Conservation (phyloP, 176 grass and related monocot species). For the Phoenix dactylifera region DNA sequence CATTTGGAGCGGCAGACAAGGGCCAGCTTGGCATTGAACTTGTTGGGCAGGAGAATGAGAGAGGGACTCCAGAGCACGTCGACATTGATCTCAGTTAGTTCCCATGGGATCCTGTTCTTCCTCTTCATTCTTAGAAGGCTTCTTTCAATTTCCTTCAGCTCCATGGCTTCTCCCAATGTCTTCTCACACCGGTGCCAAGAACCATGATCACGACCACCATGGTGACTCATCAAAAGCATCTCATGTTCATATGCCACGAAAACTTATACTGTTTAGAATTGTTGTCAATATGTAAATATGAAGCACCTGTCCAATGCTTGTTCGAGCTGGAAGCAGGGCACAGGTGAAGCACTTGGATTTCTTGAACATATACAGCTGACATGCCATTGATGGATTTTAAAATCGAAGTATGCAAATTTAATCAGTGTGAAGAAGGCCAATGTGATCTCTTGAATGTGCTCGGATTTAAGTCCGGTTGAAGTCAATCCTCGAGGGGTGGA, state of each 20-base stretch:
- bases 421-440: background rate
- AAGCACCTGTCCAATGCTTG: background rate
- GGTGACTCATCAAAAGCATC: background rate
- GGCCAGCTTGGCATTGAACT: conserved; percentile 79
- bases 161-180: background rate
- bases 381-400: conserved; percentile 5
- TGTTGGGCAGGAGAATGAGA: conserved; percentile 59
- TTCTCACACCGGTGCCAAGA: background rate
- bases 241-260: background rate
- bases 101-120: background rate
- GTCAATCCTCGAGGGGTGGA: too few relatives aligned
- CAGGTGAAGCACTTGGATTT: background rate
- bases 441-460: too few relatives aligned
- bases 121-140: conserved; percentile 9
- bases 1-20: conserved; percentile 79
- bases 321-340: background rate
- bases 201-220: background rate
- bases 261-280: background rate
- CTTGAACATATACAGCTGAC: background rate
- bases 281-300: conserved; percentile 12
- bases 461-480: too few relatives aligned
- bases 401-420: conserved; percentile 2
- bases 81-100: conserved; percentile 54
- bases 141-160: background rate
- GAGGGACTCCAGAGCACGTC: conserved; percentile 54